Evolutionary conservation across 257 asterid species (phyloP).

Genomic region (Nicotiana knightiana): DNA sequence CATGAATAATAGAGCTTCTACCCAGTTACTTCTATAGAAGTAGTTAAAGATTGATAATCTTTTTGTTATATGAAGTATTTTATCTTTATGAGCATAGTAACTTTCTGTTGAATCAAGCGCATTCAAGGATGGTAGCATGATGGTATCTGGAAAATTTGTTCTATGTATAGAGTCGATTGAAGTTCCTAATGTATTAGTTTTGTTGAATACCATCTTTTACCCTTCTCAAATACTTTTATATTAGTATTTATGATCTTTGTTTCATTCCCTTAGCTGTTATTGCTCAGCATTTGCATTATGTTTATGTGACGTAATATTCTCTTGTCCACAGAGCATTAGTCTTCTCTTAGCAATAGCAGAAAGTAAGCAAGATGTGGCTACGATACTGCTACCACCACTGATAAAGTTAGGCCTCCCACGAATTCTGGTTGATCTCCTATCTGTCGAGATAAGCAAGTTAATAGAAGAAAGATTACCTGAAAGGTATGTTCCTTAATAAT

Average conservation of each 20-base stretch:
- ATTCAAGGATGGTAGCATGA: not conserved
- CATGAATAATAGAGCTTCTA: not conserved
- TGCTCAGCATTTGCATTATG: slow-evolving; percentile 13
- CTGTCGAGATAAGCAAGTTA: slow-evolving; percentile 64
- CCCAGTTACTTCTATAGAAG: not conserved
- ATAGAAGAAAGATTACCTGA: slow-evolving; percentile 55
- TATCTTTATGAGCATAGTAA: not conserved
- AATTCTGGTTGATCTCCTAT: slow-evolving; percentile 61
- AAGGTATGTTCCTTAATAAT: slow-evolving; percentile 39
- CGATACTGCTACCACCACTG: slow-evolving; percentile 58
- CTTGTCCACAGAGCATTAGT: slow-evolving; percentile 63
- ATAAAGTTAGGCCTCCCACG: slow-evolving; percentile 56
- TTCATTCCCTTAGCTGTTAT: not conserved
- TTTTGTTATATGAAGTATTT: not conserved
- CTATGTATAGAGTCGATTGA: not conserved
- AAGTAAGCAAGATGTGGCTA: slow-evolving; percentile 49
- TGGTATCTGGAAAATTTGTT: not conserved
- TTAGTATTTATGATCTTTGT: not conserved
- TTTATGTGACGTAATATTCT: slow-evolving; percentile 13
- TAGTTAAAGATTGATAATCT: not conserved
- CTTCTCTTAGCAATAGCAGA: slow-evolving; percentile 61
- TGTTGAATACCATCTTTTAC: not conserved
- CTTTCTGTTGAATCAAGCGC: not conserved
- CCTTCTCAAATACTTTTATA: not conserved
- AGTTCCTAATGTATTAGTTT: not conserved